These are phyloP conservation scores for Suillus plorans DNA, from an alignment of 768 basidiomycete species.

Conservation along the genomic window DNA sequence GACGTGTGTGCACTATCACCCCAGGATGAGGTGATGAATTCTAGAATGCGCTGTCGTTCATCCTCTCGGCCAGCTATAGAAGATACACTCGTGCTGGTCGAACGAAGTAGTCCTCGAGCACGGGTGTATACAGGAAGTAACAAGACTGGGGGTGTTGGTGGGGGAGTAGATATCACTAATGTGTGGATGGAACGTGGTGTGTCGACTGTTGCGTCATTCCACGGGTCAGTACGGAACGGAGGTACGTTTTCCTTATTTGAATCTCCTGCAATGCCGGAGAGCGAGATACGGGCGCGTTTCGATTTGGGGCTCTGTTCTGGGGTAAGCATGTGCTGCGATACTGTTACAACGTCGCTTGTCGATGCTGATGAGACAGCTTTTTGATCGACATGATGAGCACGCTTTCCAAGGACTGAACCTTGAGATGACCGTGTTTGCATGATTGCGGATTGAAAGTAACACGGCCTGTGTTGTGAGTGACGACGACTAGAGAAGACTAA, in stretches of 20 bases:
- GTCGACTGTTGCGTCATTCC: conserved; percentile 36
- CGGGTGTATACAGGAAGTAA: conserved; percentile 54
- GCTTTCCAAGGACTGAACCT: conserved; percentile 53
- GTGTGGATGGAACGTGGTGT: conserved; percentile 36
- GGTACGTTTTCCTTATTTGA: conserved; percentile 80
- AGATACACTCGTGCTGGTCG: conserved; percentile 58
- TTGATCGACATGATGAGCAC: conserved; percentile 39
- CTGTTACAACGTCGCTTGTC: conserved; percentile 5
- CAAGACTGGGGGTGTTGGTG: conserved; percentile 52
- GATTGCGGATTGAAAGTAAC: conserved; percentile 6
- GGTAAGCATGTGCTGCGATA: conserved; percentile 29
- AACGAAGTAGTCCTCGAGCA: conserved; percentile 67
- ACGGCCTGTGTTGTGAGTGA: background rate
- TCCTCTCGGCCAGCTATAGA: conserved; percentile 65
- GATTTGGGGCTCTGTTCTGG: conserved; percentile 64
- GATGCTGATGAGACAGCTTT: conserved; percentile 9
- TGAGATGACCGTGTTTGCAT: conserved; percentile 44
- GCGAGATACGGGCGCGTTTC: conserved; percentile 60
- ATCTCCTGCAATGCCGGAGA: conserved; percentile 45
- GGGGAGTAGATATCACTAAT: conserved; percentile 58
- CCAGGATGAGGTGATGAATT: conserved; percentile 61
- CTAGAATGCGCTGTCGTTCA: conserved; percentile 57
- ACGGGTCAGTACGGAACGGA: conserved; percentile 45
- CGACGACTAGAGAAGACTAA: background rate
- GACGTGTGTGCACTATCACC: conserved; percentile 38